phyloP scores from a whole-genome alignment of 495 filamentous ascomycete species.

The Collariella sp. region DNA sequence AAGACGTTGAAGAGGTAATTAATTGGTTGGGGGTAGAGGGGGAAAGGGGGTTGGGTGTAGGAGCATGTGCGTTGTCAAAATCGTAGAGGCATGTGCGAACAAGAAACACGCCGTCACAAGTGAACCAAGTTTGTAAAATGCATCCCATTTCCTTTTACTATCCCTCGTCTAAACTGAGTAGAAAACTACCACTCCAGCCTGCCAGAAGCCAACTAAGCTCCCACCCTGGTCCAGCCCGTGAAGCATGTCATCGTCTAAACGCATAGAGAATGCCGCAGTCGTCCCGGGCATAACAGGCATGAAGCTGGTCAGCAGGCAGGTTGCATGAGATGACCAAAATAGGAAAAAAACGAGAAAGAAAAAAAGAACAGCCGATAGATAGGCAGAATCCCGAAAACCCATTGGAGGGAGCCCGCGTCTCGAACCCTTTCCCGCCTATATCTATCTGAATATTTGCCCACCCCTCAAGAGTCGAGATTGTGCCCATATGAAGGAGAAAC shows the following conservation, averaged over 20 bases:
- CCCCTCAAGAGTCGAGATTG: constrained; percentile 5
- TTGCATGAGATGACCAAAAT: constrained; percentile 8
- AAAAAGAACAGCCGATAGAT: background rate
- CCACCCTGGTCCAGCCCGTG: background rate
- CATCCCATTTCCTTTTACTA: constrained; percentile 9
- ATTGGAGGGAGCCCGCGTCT: background rate
- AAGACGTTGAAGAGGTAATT: constrained; percentile 88
- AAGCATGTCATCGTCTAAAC: constrained; percentile 6
- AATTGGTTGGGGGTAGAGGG: background rate
- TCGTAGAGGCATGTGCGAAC: background rate
- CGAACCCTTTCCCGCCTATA: constrained; percentile 1
- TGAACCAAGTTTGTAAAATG: background rate
- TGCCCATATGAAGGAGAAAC: constrained; percentile 7
- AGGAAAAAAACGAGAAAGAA: background rate
- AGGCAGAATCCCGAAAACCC: background rate
- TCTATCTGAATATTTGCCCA: background rate
- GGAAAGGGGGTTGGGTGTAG: background rate
- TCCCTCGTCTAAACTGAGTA: constrained; percentile 12
- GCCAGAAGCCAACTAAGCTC: background rate
- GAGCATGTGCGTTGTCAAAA: background rate
- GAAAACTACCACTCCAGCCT: background rate
- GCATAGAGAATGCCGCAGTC: background rate
- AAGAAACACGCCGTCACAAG: background rate
- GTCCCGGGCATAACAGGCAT: background rate
- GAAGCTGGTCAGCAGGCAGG: constrained; percentile 2